Base-by-base conservation (phyloP, 176 grass and related monocot genomes). In the Cenchrus purpureus region DNA sequence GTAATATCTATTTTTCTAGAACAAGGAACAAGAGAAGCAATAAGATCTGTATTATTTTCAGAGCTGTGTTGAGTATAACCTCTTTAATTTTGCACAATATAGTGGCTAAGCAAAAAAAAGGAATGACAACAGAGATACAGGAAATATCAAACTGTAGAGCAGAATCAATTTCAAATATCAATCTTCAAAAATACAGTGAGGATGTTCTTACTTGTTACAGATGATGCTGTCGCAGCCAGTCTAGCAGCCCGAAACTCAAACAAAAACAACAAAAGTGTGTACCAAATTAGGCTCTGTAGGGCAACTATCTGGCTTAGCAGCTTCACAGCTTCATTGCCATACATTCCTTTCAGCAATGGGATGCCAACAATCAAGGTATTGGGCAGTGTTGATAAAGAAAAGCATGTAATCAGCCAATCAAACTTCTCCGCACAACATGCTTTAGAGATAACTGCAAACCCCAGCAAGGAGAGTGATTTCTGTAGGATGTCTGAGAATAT, bases 291-390 rank as follows among this genome's bases (percentile, higher is more conserved):
- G 88, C 92, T 97, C 86, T 97, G 95, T 57, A 97, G 87, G 59
- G 94, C 95, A 86, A 97, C 88, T 86, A 97, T 95, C 90, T 98
- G 95, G 82, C 80, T 91, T 88, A 95, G 52, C 58, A 95, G 79
- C 64, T 90, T 86, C 54, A 83, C 87, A 80, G 95, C 95, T 87
- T 95, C 88, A 85, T 84, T 92, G 0, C 95, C 92, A 90, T 98
- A 98, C 95, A 97, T 91, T 73, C 92, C 92, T 89, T 89, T 97
- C 69, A 97, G 66, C 88, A 97, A 91, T 10, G 92, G 95, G 79
- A 97, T 95, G 50, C 95, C 95, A 54, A 98, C 71, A 90, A 98
- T 91, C 85, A 98, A 81, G 12, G 95, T 98, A 78, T 98, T 98
- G 25, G 95, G 95, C 22, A 98, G 86, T 78, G 95, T 93, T 14